Evolutionary conservation across 2,329 filamentous ascomycete species (phyloP), one percentile per base, ranked within the genome.

Genomic region (Ceratocystis cubensis): DNA sequence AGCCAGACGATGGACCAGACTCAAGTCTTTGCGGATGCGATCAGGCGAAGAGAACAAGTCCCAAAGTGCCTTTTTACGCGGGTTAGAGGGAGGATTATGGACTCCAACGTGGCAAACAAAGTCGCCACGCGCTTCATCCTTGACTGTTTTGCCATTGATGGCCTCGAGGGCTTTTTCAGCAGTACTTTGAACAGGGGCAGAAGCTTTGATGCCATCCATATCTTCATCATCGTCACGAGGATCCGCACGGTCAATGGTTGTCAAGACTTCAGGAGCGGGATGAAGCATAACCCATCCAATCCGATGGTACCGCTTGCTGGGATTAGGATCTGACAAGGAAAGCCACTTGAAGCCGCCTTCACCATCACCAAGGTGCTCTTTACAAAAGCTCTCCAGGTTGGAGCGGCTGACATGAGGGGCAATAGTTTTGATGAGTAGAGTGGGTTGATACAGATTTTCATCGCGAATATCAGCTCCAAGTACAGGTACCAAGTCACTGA

Each of bases 241-340:
- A 70, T 94, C 88, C n/a, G 83, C 81, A 69, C 87, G 82, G 71
- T 95, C 89, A 68, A 86, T 78, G 13, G 85, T 81, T 61, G 82
- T 79, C 5, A 81, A 77, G 25, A 82, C 80, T 66, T 95, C 89
- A 0, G 88, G 81, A 15, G 85, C 85, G 17, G 91, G 88, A 72
- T 97, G 88, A 8, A 99, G 82, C 82, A 97, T 94, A 69, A 99
- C 95, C 93, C 95, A 99, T 25, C 94, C 94, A 75, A 99, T 97
- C 25, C 94, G 88, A 74, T 99, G 94, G 73, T 92, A 99, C 70
- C 96, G 88, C 78, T 99, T 99, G 72, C 91, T 88, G 1, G 94
- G 94, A 73, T 99, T 99, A 0, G 94, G 94, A 72, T 99, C 94
- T 71, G 92, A 96, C 63, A 99, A 82, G 44, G 93, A 97, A 4